phyloP scores from a whole-genome alignment of 768 basidiomycete genomes.

The Lactarius pseudohatsudake region DNA sequence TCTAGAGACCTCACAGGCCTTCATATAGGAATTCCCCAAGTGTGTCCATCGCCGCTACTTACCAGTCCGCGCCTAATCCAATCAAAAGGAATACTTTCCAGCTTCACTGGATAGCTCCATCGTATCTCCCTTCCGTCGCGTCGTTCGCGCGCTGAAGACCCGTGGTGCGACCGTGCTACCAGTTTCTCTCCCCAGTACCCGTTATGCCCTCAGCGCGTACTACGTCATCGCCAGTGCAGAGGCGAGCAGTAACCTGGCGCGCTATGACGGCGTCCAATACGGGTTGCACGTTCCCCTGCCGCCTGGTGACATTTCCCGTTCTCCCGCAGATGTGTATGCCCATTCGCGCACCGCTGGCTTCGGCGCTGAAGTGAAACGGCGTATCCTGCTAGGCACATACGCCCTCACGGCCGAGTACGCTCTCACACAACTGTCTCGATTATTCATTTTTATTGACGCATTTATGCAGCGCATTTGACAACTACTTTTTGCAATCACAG shows the following conservation, averaged over 20 bases:
- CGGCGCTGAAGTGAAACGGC: slow-evolving; percentile 80
- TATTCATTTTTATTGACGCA: not conserved
- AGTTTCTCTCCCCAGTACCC: slow-evolving; percentile 68
- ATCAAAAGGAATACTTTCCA: slow-evolving; percentile 74
- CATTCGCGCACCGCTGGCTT: slow-evolving; percentile 68
- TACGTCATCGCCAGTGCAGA: slow-evolving; percentile 96
- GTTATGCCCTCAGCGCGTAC: slow-evolving; percentile 85
- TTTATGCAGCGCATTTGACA: slow-evolving; percentile 81
- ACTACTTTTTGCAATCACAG: slow-evolving; percentile 94
- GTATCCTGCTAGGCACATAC: slow-evolving; percentile 87
- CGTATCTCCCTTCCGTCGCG: slow-evolving; percentile 44
- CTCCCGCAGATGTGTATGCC: slow-evolving; percentile 60
- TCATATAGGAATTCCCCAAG: slow-evolving; percentile 75
- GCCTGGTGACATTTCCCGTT: slow-evolving; percentile 44
- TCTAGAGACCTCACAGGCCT: slow-evolving; percentile 47
- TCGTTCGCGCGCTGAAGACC: slow-evolving; percentile 43
- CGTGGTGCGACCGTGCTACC: slow-evolving; percentile 69
- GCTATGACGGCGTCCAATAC: slow-evolving; percentile 86
- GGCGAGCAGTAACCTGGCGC: slow-evolving; percentile 86
- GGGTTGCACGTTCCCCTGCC: slow-evolving; percentile 54
- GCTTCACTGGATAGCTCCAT: slow-evolving; percentile 54
- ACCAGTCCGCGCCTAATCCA: not conserved
- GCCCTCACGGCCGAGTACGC: slow-evolving; percentile 89
- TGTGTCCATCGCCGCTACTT: slow-evolving; percentile 33
- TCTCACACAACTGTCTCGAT: not conserved